Percentiles rank a stretch among this genome's conserved stretches.
phyloP scores from a whole-genome alignment of 495 filamentous ascomycete genomes.

The Penicillium paxilli region DNA sequence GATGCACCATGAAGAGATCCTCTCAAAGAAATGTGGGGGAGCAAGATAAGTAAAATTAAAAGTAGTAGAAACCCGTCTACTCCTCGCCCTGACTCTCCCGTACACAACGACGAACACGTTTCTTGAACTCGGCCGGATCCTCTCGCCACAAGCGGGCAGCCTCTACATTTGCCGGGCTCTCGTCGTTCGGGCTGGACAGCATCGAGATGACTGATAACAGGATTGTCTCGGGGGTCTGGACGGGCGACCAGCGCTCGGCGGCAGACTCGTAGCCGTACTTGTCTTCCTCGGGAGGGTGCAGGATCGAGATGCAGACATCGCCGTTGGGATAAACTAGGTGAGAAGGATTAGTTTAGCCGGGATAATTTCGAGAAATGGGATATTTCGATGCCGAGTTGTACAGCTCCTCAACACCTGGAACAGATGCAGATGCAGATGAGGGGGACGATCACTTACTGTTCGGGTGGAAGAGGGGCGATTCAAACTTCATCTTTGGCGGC shows the following conservation, averaged over 20 bases:
- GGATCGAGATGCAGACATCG: conserved; percentile 93
- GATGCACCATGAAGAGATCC: conserved; percentile 21
- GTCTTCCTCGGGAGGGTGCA: conserved; percentile 95
- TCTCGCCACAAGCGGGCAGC: conserved; percentile 86
- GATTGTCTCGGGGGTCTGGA: conserved; percentile 95
- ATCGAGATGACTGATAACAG: conserved; percentile 90
- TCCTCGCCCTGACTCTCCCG: conserved; percentile 82
- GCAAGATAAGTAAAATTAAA: background rate
- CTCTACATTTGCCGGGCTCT: conserved; percentile 94
- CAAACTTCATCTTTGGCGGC: conserved; percentile 91
- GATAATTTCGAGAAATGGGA: too few species aligned
- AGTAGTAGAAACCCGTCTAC: conserved; percentile 23
- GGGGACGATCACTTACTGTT: conserved; percentile 59
- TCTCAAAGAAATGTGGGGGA: background rate
- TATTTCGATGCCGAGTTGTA: too few species aligned
- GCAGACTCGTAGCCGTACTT: conserved; percentile 92
- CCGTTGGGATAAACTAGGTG: conserved; percentile 77
- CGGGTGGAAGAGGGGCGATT: conserved; percentile 87
- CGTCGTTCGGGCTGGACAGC: conserved; percentile 90
- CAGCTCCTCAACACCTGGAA: too few species aligned
- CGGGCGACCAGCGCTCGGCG: conserved; percentile 94
- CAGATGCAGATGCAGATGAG: background rate
- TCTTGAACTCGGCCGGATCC: conserved; percentile 78
- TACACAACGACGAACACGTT: conserved; percentile 73
- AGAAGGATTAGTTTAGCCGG: background rate